Base-by-base conservation (phyloP, 2,329 filamentous ascomycete genomes). In the Dactylella cylindrospora region DNA sequence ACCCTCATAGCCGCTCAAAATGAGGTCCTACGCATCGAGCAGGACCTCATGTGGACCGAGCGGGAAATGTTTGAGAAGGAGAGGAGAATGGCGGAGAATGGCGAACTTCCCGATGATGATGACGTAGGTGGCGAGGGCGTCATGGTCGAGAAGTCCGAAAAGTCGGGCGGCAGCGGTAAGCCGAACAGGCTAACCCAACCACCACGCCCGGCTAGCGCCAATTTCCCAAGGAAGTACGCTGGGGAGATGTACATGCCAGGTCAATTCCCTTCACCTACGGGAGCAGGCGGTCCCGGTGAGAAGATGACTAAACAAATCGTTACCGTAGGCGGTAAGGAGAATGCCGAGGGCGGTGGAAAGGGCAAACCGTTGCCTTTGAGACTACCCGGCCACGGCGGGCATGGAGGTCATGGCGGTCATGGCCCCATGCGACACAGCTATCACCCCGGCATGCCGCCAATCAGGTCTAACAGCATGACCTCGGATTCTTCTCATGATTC, bases 21-120 rank as follows among this genome's bases (percentile, higher is more conserved):
- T 39, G 59, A 64, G 33, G 59, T 64, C 7, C 50, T 64, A 28
- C 50, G 51, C 38, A 64, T 64, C 22, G 59, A 64, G 46, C 59
- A 64, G 25, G 59, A 64, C 29, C 39, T 64, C 17, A 49, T 64
- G 13, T 64, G 59, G 59, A 64, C 59, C 12, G 59, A 64, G 39
- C 59, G 59, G 31, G 59, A 64, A 29, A 64, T 64, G 59, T 64
- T 55, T 19, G 59, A 64, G 22, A 64, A 64, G 17, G 59, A 64
- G 46, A 47, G 59, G 17, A 39, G 51, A 20, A 35, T 64, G 44
- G 44, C 39, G 9, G 59, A 64, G 26, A 22, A 25, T 10, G 50
- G 59, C 26, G 59, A 57, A 22, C 31, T 55, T 8, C 59, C 39
- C 17, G 50, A 51, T 13, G 59, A 57, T 12, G 59, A 64, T 26